phyloP scores from a whole-genome alignment of 495 filamentous ascomycete species.

The Penicillium fimorum region DNA sequence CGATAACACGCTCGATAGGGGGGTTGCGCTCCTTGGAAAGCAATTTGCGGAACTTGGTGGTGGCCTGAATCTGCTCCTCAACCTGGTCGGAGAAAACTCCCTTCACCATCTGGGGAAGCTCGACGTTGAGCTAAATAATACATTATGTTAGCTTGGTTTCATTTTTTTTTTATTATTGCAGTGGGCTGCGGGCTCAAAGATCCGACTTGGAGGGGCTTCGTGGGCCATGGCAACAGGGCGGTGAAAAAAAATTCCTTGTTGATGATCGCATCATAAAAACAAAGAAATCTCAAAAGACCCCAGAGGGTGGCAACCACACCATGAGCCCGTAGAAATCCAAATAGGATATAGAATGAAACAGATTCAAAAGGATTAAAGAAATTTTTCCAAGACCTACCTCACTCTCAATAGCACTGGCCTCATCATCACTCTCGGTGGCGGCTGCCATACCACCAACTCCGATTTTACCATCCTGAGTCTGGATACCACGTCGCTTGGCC shows the following conservation, averaged over 20 bases:
- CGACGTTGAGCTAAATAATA: constrained; percentile 78
- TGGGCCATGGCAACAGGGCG: constrained; percentile 38
- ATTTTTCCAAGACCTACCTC: constrained; percentile 68
- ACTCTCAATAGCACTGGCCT: constrained; percentile 86
- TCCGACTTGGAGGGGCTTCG: constrained; percentile 29
- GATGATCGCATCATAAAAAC: constrained; percentile 36
- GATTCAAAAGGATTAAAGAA: constrained; percentile 13
- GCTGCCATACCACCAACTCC: constrained; percentile 83
- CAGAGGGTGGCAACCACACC: constrained; percentile 9
- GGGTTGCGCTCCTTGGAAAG: constrained; percentile 99
- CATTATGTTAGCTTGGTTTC: constrained; percentile 39
- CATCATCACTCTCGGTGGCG: constrained; percentile 95
- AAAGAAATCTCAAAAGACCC: constrained; percentile 16
- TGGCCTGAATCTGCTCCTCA: constrained; percentile 96
- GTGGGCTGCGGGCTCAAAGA: constrained; percentile 22
- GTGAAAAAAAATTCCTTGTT: constrained; percentile 43
- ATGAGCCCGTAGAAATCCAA: constrained; percentile 3
- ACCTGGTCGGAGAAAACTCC: constrained; percentile 99
- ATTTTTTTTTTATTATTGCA: constrained; percentile 11
- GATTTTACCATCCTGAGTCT: constrained; percentile 64
- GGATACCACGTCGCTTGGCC: constrained; percentile 95
- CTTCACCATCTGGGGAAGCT: constrained; percentile 95
- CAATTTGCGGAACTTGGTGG: constrained; percentile 97
- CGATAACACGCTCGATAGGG: constrained; percentile 97
- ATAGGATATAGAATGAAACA: constrained; percentile 12